A percentile compares a stretch with the other conserved stretches of the same genome.
phyloP scores from a whole-genome alignment of 345 rosid genomes.

The Arabis alpina region DNA sequence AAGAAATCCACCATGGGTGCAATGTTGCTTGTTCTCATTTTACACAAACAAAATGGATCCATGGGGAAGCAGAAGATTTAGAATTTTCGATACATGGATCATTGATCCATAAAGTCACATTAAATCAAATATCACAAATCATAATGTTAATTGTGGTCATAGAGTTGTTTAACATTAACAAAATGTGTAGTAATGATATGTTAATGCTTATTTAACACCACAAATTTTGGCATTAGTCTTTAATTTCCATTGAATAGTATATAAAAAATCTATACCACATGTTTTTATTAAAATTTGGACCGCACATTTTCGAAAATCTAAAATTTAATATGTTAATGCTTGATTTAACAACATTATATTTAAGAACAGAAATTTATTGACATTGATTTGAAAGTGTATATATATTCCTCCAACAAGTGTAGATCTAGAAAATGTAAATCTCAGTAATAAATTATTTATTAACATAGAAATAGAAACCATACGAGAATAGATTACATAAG shows the following conservation, averaged over 20 bases:
- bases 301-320: too few species aligned
- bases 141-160: neutral
- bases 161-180: neutral
- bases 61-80: slow-evolving; percentile 41
- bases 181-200: neutral
- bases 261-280: too few species aligned
- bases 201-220: neutral
- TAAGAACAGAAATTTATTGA: too few species aligned
- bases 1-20: slow-evolving; percentile 44
- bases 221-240: neutral
- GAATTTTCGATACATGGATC: slow-evolving; percentile 41
- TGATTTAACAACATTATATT: too few species aligned
- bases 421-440: neutral
- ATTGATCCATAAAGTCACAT: slow-evolving; percentile 1
- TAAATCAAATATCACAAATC: neutral
- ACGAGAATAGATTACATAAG: neutral
- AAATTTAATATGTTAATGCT: too few species aligned
- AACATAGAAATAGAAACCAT: slow-evolving; percentile 28
- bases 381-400: too few species aligned
- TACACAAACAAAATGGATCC: slow-evolving; percentile 35
- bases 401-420: too few species aligned
- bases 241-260: too few species aligned
- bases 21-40: slow-evolving; percentile 42
- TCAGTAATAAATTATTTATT: slow-evolving; percentile 30
- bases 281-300: too few species aligned